These are phyloP conservation scores for Calonectria hongkongensis DNA, from an alignment of 2,329 filamentous ascomycete genomes.

Conservation along the genomic window DNA sequence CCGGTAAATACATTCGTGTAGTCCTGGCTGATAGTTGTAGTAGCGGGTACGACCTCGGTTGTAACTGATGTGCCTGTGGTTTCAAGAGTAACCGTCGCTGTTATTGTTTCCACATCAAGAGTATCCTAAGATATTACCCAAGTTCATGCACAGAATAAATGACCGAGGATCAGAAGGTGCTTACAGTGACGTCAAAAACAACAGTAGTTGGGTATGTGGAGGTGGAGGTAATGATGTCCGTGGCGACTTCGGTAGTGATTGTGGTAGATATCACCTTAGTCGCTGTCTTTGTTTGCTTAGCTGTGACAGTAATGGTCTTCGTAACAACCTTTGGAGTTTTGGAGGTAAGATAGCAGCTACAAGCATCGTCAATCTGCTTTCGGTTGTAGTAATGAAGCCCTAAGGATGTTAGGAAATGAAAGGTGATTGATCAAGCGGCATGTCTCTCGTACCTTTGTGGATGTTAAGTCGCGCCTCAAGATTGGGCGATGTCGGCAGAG, in stretches of 20 bases:
- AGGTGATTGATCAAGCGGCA: neutral
- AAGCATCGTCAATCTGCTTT: neutral
- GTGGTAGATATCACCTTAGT: neutral
- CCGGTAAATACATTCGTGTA: neutral
- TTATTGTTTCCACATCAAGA: neutral
- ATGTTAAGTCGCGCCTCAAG: neutral
- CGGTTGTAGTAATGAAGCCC: neutral
- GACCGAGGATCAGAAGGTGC: neutral
- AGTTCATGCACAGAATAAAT: neutral
- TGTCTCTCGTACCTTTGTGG: neutral
- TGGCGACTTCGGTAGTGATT: neutral
- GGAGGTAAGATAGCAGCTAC: neutral
- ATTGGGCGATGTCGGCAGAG: neutral
- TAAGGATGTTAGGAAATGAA: neutral
- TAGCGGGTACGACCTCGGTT: neutral
- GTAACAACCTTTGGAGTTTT: neutral
- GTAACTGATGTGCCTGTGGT: neutral
- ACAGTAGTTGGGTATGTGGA: neutral
- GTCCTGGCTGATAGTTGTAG: neutral
- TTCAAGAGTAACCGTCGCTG: neutral
- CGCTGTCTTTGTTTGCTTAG: neutral
- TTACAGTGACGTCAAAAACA: neutral
- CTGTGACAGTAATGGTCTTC: neutral
- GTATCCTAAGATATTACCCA: neutral
- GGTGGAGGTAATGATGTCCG: neutral